Conservation (phyloP, 345 rosid genomes). For the Linum trigynum region DNA sequence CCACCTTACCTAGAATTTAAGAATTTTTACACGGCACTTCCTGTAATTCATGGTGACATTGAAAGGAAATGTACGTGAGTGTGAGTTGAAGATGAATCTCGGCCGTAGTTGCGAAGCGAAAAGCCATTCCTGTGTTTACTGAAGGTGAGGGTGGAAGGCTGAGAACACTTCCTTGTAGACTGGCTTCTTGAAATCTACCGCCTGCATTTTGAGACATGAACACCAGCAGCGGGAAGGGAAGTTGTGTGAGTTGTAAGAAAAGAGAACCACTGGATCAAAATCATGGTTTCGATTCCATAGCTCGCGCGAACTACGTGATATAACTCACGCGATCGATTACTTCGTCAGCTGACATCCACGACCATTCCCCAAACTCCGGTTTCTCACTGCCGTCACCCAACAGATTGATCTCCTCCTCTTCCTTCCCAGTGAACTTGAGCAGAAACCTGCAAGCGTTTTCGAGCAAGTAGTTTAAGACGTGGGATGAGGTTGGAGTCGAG, state of each 20-base stretch:
- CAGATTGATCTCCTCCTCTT: conserved; percentile 78
- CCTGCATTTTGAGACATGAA: conserved; percentile 33
- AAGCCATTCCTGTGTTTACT: conserved; percentile 10
- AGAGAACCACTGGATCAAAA: not conserved
- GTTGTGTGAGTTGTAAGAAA: not conserved
- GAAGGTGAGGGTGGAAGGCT: conserved; percentile 53
- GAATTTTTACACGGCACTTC: too few relatives aligned
- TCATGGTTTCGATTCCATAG: not conserved
- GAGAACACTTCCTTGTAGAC: conserved; percentile 70
- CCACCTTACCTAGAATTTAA: too few relatives aligned
- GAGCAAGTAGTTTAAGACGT: not conserved
- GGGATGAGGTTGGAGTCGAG: not conserved
- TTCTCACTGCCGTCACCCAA: conserved; percentile 80
- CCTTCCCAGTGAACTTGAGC: conserved; percentile 67
- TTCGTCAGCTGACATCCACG: conserved; percentile 70
- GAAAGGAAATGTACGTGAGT: too few relatives aligned
- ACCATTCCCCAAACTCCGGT: conserved; percentile 87
- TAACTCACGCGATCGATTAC: conserved; percentile 47
- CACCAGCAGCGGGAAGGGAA: not conserved
- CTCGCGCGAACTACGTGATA: not conserved
- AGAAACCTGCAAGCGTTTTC: conserved; percentile 53
- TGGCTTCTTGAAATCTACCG: conserved; percentile 83
- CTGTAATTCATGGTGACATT: too few relatives aligned
- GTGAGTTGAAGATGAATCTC: too few relatives aligned
- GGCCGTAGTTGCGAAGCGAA: too few relatives aligned